These are phyloP conservation scores for Lentinula sp. DNA, from an alignment of 768 basidiomycete genomes.

Conservation along the genomic window DNA sequence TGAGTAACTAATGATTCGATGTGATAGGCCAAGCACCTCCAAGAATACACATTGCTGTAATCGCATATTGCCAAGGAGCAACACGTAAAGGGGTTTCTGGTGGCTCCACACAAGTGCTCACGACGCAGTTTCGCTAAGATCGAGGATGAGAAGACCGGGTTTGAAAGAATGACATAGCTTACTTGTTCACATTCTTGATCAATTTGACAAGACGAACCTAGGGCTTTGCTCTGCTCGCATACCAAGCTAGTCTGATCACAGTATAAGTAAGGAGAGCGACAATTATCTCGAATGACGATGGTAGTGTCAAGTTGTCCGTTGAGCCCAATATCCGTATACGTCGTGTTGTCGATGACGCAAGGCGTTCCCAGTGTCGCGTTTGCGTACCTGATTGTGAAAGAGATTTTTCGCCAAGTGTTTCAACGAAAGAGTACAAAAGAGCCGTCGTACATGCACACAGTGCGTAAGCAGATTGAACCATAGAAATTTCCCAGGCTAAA, in stretches of 20 bases:
- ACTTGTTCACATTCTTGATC: slow-evolving; percentile 52
- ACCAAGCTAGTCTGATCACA: slow-evolving; percentile 39
- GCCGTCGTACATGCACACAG: slow-evolving; percentile 46
- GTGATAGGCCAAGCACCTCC: slow-evolving; percentile 19
- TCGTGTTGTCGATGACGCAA: slow-evolving; percentile 48
- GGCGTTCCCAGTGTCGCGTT: slow-evolving; percentile 45
- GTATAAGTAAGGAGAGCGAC: slow-evolving; percentile 43
- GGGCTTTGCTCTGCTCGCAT: slow-evolving; percentile 37
- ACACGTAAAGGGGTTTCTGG: slow-evolving; percentile 32
- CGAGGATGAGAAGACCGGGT: not conserved
- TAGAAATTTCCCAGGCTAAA: slow-evolving; percentile 38
- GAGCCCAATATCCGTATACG: slow-evolving; percentile 41
- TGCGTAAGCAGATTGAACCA: slow-evolving; percentile 54
- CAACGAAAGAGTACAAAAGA: not conserved
- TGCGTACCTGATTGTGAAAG: slow-evolving; percentile 35
- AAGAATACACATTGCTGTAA: slow-evolving; percentile 29
- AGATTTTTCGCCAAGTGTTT: not conserved
- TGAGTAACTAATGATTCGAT: not conserved
- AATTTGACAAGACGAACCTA: slow-evolving; percentile 36
- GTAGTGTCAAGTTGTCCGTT: slow-evolving; percentile 35
- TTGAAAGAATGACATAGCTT: slow-evolving; percentile 8
- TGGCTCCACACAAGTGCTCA: slow-evolving; percentile 22
- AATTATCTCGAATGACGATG: slow-evolving; percentile 55
- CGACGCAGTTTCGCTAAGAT: slow-evolving; percentile 23
- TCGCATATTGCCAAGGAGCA: slow-evolving; percentile 37